Conservation (phyloP, 345 rosid genomes). For the Zanthoxylum bungeanum region DNA sequence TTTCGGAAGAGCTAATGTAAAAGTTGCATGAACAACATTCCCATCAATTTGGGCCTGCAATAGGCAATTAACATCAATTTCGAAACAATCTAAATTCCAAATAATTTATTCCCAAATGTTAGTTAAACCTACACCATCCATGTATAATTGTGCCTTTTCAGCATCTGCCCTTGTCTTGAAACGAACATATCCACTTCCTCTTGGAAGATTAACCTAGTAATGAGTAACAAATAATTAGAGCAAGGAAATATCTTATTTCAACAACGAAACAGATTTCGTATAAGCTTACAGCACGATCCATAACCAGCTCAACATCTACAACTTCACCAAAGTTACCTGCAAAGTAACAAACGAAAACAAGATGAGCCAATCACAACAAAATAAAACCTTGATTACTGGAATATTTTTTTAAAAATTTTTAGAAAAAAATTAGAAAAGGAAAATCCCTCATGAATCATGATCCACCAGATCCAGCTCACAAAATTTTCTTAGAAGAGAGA, state of each 20-base stretch:
- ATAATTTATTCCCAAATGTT: slow-evolving; percentile 3
- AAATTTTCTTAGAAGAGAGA: neutral
- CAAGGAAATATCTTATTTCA: neutral
- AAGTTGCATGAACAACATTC: too few species aligned
- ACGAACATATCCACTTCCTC: too few species aligned
- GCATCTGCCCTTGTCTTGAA: too few species aligned
- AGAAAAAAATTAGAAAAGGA: too few species aligned
- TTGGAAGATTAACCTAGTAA: slow-evolving; percentile 44
- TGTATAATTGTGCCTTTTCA: too few species aligned
- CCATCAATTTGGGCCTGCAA: slow-evolving; percentile 97
- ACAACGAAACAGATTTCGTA: slow-evolving; percentile 4
- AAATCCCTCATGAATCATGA: too few species aligned
- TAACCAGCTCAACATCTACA: too few species aligned
- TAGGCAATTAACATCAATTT: slow-evolving; percentile 17
- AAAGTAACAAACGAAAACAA: slow-evolving; percentile 4
- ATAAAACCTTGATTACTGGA: neutral
- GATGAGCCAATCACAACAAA: neutral
- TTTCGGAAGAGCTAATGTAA: too few species aligned
- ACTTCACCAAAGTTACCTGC: slow-evolving; percentile 91
- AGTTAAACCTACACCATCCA: too few species aligned
- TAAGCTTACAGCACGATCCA: slow-evolving; percentile 79
- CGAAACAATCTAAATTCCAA: neutral
- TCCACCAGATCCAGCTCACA: too few species aligned
- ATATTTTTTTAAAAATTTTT: neutral
- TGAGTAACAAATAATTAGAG: neutral